Evolutionary conservation across 768 basidiomycete genomes (phyloP).

Genomic region (Hemileccinum rubropunctum): DNA sequence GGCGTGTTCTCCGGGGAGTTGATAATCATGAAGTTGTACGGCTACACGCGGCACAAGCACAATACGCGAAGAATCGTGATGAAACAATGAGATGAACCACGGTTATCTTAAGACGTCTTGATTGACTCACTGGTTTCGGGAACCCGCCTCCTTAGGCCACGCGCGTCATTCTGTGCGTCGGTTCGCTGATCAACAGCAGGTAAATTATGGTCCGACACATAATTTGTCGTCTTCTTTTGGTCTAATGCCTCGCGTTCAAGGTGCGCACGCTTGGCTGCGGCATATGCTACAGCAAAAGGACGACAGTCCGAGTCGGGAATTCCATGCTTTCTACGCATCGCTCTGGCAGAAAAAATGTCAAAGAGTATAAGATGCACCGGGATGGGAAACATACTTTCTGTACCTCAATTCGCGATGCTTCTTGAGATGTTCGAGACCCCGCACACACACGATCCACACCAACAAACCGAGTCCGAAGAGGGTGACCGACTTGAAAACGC

Average conservation of each 20-base stretch:
- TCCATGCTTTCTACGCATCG: constrained; percentile 73
- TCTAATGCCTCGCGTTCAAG: constrained; percentile 49
- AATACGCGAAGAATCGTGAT: constrained; percentile 21
- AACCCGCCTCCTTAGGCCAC: constrained; percentile 40
- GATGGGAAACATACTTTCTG: constrained; percentile 50
- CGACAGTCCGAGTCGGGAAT: constrained; percentile 82
- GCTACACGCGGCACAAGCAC: constrained; percentile 22
- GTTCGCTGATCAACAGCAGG: constrained; percentile 27
- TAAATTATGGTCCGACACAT: constrained; percentile 22
- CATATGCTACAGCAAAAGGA: constrained; percentile 86
- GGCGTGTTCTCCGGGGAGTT: constrained; percentile 14
- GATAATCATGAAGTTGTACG: constrained; percentile 19
- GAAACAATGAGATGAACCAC: constrained; percentile 27
- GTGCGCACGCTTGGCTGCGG: constrained; percentile 58
- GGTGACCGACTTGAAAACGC: constrained; percentile 36
- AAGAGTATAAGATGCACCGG: background rate
- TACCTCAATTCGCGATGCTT: constrained; percentile 63
- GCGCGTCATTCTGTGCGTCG: constrained; percentile 35
- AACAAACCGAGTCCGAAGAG: constrained; percentile 34
- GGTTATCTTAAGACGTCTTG: constrained; percentile 16
- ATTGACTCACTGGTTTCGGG: constrained; percentile 46
- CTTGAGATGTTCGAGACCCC: constrained; percentile 45
- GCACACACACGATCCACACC: constrained; percentile 33
- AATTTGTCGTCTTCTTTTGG: constrained; percentile 32
- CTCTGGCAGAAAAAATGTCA: constrained; percentile 38